Conservation (phyloP, 768 basidiomycete species). For the Leccinum truebloodii region DNA sequence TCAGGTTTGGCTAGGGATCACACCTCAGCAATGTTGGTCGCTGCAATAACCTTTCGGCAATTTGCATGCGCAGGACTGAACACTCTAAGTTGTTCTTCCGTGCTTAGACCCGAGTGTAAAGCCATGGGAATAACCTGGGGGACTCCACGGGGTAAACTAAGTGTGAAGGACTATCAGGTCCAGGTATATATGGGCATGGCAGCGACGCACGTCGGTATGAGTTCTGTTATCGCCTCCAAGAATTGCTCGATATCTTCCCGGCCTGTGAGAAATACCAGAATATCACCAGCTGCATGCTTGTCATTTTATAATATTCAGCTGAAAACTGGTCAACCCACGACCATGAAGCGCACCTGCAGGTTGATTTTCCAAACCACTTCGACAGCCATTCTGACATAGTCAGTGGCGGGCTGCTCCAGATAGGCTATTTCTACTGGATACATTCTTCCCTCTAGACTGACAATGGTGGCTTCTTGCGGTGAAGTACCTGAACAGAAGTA, state of each 20-base stretch:
- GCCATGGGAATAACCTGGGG: constrained; percentile 67
- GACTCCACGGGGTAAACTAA: constrained; percentile 54
- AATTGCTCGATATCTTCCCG: constrained; percentile 95
- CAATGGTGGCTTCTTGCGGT: constrained; percentile 74
- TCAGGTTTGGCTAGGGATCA: constrained; percentile 5
- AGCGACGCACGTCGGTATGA: constrained; percentile 61
- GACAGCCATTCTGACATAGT: constrained; percentile 83
- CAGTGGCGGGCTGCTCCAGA: constrained; percentile 69
- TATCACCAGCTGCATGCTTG: constrained; percentile 83
- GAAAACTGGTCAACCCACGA: background rate
- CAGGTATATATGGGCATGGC: background rate
- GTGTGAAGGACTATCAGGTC: background rate
- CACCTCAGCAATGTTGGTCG: constrained; percentile 96
- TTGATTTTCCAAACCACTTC: constrained; percentile 84
- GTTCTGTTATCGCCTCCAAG: constrained; percentile 76
- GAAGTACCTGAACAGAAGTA: constrained; percentile 76
- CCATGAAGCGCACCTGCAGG: constrained; percentile 53
- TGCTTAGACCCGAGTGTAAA: constrained; percentile 86
- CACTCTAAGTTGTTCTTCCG: constrained; percentile 83
- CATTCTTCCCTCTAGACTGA: constrained; percentile 91
- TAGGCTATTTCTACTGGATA: constrained; percentile 95
- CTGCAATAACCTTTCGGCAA: constrained; percentile 84
- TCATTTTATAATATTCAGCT: background rate
- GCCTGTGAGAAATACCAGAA: constrained; percentile 93
- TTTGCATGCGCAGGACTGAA: constrained; percentile 79